Conservation (phyloP, 129 eudicot genomes). For the Erigeron canadensis region DNA sequence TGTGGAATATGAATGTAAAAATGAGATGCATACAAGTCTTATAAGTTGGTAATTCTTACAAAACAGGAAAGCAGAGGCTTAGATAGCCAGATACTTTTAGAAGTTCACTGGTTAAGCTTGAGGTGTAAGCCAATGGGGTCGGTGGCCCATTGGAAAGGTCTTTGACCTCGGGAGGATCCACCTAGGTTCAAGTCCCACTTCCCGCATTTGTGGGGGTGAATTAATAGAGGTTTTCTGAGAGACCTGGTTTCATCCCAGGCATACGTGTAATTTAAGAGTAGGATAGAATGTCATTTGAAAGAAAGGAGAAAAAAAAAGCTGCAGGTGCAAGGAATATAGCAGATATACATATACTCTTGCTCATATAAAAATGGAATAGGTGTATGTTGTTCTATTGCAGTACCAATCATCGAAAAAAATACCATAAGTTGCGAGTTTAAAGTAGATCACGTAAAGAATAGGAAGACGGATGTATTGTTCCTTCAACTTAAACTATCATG, state of each 20-base stretch:
- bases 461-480: neutral
- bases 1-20: neutral
- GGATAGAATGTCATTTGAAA: too few relatives aligned
- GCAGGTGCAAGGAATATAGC: too few relatives aligned
- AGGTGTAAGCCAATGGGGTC: too few relatives aligned
- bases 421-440: constrained; percentile 10
- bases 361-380: neutral
- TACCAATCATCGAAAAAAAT: neutral
- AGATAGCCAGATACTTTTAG: neutral
- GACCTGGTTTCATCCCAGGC: too few relatives aligned
- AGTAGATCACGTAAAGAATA: neutral
- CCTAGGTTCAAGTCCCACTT: too few relatives aligned
- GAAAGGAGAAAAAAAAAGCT: too few relatives aligned
- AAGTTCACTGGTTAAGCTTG: neutral
- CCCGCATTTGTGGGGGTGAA: too few relatives aligned
- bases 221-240: too few relatives aligned
- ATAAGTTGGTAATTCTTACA: neutral
- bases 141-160: too few relatives aligned
- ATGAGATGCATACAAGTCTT: neutral
- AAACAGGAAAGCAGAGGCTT: neutral
- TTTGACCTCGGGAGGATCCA: too few relatives aligned
- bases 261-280: too few relatives aligned
- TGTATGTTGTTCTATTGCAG: neutral
- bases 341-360: neutral
- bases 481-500: neutral